phyloP scores from a whole-genome alignment of 495 filamentous ascomycete species.

The Talaromyces nanjingensis region DNA sequence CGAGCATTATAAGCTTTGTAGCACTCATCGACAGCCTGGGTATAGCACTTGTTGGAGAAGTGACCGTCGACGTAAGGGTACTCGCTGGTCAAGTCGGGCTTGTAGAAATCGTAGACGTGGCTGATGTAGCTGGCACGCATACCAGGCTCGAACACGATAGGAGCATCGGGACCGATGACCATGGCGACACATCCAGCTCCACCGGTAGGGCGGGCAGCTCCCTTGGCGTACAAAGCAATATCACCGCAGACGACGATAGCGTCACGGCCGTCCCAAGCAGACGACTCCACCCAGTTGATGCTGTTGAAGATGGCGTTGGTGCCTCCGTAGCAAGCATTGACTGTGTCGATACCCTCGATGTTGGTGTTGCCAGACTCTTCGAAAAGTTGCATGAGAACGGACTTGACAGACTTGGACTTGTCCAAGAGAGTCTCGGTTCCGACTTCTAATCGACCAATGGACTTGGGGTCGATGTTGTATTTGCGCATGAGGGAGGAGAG shows the following conservation, averaged over 20 bases:
- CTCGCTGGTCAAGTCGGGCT: slow-evolving; percentile 95
- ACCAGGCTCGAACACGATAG: slow-evolving; percentile 84
- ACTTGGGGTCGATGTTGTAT: slow-evolving; percentile 85
- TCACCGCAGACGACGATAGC: slow-evolving; percentile 92
- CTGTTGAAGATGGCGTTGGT: slow-evolving; percentile 97
- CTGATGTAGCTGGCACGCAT: slow-evolving; percentile 87
- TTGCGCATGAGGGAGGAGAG: slow-evolving; percentile 84
- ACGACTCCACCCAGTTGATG: slow-evolving; percentile 97
- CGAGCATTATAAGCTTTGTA: slow-evolving; percentile 93
- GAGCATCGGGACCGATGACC: slow-evolving; percentile 88
- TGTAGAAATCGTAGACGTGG: slow-evolving; percentile 99
- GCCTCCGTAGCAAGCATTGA: slow-evolving; percentile 98
- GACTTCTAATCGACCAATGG: slow-evolving; percentile 91
- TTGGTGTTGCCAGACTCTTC: slow-evolving; percentile 78
- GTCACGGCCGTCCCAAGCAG: slow-evolving; percentile 92
- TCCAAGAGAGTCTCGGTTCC: slow-evolving; percentile 97
- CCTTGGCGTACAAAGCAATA: slow-evolving; percentile 97
- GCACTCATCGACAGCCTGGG: slow-evolving; percentile 87
- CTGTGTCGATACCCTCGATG: slow-evolving; percentile 90
- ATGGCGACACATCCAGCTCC: slow-evolving; percentile 93
- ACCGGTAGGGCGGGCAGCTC: slow-evolving; percentile 88
- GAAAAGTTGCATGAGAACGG: slow-evolving; percentile 98
- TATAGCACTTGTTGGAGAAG: slow-evolving; percentile 93
- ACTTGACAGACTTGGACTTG: slow-evolving; percentile 99
- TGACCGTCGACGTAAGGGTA: slow-evolving; percentile 97